Conservation (phyloP, 2,329 filamentous ascomycete genomes). For the Blastomyces gilchristii region DNA sequence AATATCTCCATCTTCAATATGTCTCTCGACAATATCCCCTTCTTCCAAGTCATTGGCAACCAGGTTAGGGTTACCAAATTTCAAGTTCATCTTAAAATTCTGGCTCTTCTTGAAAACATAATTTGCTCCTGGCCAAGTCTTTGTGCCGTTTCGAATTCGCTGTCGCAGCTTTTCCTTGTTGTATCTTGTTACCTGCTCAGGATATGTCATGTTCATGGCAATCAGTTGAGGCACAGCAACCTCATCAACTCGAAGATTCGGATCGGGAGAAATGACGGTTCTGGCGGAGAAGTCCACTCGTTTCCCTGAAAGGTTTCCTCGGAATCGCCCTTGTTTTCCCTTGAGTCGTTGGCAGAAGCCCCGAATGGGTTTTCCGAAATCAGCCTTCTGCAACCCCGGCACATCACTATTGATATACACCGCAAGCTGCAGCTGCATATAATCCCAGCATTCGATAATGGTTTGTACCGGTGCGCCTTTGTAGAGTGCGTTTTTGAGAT, state of each 20-base stretch:
- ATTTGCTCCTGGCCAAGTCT: slow-evolving; percentile 80
- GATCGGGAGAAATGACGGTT: slow-evolving; percentile 95
- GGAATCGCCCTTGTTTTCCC: slow-evolving; percentile 93
- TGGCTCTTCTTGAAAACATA: slow-evolving; percentile 62
- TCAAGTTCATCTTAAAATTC: slow-evolving; percentile 63
- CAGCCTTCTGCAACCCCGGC: slow-evolving; percentile 79
- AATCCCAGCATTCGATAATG: slow-evolving; percentile 98
- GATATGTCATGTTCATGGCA: slow-evolving; percentile 94
- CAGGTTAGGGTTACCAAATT: slow-evolving; percentile 59
- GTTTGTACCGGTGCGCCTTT: slow-evolving; percentile 78
- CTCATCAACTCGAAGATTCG: slow-evolving; percentile 85
- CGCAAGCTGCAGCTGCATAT: slow-evolving; percentile 84
- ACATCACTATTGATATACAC: slow-evolving; percentile 98
- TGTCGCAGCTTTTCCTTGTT: slow-evolving; percentile 73
- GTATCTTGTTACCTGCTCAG: slow-evolving; percentile 72
- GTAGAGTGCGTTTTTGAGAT: slow-evolving; percentile 70
- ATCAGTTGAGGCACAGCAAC: slow-evolving; percentile 85
- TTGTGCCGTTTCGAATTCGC: slow-evolving; percentile 64
- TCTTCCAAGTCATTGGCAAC: slow-evolving; percentile 65
- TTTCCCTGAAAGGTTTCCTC: slow-evolving; percentile 93
- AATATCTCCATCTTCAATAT: slow-evolving; percentile 89
- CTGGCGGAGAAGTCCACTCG: slow-evolving; percentile 96
- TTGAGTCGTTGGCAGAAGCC: slow-evolving; percentile 94
- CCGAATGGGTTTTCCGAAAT: slow-evolving; percentile 77
- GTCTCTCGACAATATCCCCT: slow-evolving; percentile 86